These are phyloP conservation scores for Chrysosporium queenslandicum DNA, from an alignment of 2,329 filamentous ascomycete species.

Conservation along the genomic window DNA sequence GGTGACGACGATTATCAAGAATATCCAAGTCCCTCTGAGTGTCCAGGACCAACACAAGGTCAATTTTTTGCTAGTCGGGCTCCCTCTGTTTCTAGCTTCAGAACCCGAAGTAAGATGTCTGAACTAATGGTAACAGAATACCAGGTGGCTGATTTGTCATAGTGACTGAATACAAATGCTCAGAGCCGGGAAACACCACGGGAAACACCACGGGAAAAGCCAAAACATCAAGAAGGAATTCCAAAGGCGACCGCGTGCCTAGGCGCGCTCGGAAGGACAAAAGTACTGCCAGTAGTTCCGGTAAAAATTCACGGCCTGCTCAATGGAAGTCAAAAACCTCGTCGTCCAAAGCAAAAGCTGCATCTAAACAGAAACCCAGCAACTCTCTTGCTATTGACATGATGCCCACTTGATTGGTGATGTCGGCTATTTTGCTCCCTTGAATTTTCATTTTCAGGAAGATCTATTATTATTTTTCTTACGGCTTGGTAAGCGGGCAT, in stretches of 20 bases:
- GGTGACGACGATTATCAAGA: conserved; percentile 20
- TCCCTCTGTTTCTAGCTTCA: not conserved
- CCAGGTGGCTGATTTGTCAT: not conserved
- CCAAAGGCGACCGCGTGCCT: conserved; percentile 1
- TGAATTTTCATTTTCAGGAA: not conserved
- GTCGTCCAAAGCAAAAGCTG: conserved; percentile 4
- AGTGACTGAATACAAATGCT: conserved; percentile 16
- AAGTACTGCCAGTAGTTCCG: not conserved
- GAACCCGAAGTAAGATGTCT: not conserved
- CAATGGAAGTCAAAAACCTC: conserved; percentile 8
- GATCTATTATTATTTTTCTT: not conserved
- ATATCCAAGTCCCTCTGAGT: not conserved
- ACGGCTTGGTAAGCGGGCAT: not conserved
- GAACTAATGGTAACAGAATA: not conserved
- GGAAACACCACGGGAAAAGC: not conserved
- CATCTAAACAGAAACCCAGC: conserved; percentile 10
- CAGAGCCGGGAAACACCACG: conserved; percentile 1
- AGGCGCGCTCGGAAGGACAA: conserved; percentile 4
- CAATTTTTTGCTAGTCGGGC: not conserved
- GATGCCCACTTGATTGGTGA: conserved; percentile 30
- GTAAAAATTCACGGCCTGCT: conserved; percentile 9
- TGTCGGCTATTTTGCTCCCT: not conserved
- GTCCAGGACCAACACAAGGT: not conserved
- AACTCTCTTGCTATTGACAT: conserved; percentile 26
- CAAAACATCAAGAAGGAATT: conserved; percentile 4